These are phyloP conservation scores for Globisporangium perplexum DNA, from an alignment of 352 stramenopile species.

Conservation along the genomic window DNA sequence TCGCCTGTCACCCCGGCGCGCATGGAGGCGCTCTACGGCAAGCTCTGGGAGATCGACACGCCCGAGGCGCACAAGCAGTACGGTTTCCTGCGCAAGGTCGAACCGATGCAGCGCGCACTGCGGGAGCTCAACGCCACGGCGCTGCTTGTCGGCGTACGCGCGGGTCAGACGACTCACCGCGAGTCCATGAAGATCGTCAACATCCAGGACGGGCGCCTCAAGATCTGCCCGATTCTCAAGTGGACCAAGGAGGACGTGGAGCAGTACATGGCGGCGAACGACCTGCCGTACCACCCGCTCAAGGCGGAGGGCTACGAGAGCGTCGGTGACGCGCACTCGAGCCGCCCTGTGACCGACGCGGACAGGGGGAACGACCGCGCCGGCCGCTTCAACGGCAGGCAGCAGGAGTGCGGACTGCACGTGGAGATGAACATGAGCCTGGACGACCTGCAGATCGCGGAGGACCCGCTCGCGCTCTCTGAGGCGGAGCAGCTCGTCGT, in stretches of 20 bases:
- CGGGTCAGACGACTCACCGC: conserved; percentile 65
- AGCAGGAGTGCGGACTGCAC: conserved; percentile 83
- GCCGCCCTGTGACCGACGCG: conserved; percentile 58
- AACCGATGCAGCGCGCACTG: conserved; percentile 78
- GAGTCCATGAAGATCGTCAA: conserved; percentile 72
- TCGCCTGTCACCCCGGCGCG: conserved; percentile 64
- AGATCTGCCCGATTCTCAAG: conserved; percentile 82
- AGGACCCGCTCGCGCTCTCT: conserved; percentile 44
- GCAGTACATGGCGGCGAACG: conserved; percentile 62
- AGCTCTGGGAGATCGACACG: conserved; percentile 69
- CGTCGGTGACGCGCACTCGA: conserved; percentile 81
- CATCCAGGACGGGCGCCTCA: conserved; percentile 73
- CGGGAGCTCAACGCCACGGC: conserved; percentile 48
- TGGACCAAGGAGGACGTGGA: conserved; percentile 76
- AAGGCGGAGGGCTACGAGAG: conserved; percentile 78
- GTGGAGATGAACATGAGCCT: conserved; percentile 68
- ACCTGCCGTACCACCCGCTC: conserved; percentile 80
- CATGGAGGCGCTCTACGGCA: conserved; percentile 86
- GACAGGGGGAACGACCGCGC: conserved; percentile 67
- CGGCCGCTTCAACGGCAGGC: conserved; percentile 72
- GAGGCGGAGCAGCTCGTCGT: conserved; percentile 37
- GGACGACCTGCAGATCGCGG: conserved; percentile 32
- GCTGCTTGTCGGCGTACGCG: conserved; percentile 78
- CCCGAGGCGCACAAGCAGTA: conserved; percentile 74
- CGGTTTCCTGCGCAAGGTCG: conserved; percentile 78